phyloP scores from a whole-genome alignment of 2,329 filamentous ascomycete species.

The Incumbomyces lentus region DNA sequence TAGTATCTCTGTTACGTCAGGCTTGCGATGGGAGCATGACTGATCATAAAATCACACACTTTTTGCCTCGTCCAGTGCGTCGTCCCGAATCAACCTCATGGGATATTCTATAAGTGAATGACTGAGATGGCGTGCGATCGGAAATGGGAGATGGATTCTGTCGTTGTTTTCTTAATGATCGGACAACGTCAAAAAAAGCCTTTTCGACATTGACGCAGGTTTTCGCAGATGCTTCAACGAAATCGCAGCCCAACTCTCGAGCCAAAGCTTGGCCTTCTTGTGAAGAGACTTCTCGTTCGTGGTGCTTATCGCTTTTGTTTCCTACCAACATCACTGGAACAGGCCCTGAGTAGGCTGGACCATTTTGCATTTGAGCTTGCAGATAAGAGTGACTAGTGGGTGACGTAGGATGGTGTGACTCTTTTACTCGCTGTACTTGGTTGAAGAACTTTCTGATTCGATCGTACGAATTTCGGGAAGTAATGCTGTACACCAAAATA shows the following conservation, averaged over 20 bases:
- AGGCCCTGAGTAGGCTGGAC: slow-evolving; percentile 35
- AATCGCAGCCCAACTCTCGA: slow-evolving; percentile 86
- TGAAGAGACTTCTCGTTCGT: slow-evolving; percentile 89
- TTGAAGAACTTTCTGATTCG: slow-evolving; percentile 93
- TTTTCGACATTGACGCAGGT: slow-evolving; percentile 98
- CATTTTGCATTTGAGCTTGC: slow-evolving; percentile 39
- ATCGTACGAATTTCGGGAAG: slow-evolving; percentile 86
- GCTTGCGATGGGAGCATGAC: background rate
- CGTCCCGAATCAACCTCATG: slow-evolving; percentile 1
- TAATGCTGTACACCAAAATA: slow-evolving; percentile 96
- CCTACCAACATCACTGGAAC: slow-evolving; percentile 97
- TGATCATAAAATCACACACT: slow-evolving; percentile 5
- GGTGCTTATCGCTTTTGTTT: slow-evolving; percentile 95
- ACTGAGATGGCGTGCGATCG: background rate
- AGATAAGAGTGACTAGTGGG: slow-evolving; percentile 42
- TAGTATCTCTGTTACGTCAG: no score
- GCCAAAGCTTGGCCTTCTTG: slow-evolving; percentile 90
- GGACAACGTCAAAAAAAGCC: slow-evolving; percentile 94
- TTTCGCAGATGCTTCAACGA: slow-evolving; percentile 93
- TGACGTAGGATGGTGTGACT: slow-evolving; percentile 54
- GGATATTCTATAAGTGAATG: background rate
- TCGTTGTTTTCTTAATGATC: slow-evolving; percentile 76
- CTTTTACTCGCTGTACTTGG: slow-evolving; percentile 95
- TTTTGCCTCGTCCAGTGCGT: background rate
- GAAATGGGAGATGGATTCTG: slow-evolving; percentile 33